phyloP scores from a whole-genome alignment of 768 basidiomycete species.

The Cystoderma amianthinum region DNA sequence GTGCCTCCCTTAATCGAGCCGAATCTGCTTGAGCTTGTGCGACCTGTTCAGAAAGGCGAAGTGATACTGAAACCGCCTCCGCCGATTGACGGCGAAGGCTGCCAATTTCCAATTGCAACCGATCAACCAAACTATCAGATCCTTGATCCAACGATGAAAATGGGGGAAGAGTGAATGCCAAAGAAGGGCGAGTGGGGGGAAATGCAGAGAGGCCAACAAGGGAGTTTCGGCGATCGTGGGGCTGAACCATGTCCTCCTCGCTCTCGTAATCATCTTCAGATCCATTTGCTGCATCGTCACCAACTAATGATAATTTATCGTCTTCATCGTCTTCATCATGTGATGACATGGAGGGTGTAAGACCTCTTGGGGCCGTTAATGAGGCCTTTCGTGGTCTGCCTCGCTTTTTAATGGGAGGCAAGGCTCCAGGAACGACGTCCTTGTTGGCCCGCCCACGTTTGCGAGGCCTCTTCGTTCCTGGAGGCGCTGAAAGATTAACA shows the following conservation, averaged over 20 bases:
- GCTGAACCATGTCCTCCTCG: constrained; percentile 53
- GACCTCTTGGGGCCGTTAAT: constrained; percentile 3
- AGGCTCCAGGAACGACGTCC: constrained; percentile 18
- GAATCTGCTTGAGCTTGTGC: constrained; percentile 57
- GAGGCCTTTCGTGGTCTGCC: constrained; percentile 30
- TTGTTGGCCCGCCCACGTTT: constrained; percentile 67
- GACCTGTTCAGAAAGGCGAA: constrained; percentile 66
- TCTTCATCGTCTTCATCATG: constrained; percentile 14
- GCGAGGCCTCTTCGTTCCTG: constrained; percentile 79
- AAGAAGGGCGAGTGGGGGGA: constrained; percentile 16
- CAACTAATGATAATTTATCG: constrained; percentile 5
- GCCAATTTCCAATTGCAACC: constrained; percentile 59
- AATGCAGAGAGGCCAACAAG: constrained; percentile 28
- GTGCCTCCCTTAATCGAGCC: constrained; percentile 43
- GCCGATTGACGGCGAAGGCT: constrained; percentile 59
- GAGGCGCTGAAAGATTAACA: constrained; percentile 79
- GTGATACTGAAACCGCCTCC: constrained; percentile 58
- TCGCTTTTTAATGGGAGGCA: constrained; percentile 25
- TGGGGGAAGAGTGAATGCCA: constrained; percentile 35
- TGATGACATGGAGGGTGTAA: constrained; percentile 3
- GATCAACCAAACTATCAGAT: constrained; percentile 44
- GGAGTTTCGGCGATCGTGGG: constrained; percentile 35
- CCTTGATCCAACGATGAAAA: constrained; percentile 29
- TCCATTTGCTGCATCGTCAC: constrained; percentile 9
- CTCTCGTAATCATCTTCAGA: constrained; percentile 61